phyloP scores from a whole-genome alignment of 495 filamentous ascomycete species.

The Aspergillus incahuasiensis region DNA sequence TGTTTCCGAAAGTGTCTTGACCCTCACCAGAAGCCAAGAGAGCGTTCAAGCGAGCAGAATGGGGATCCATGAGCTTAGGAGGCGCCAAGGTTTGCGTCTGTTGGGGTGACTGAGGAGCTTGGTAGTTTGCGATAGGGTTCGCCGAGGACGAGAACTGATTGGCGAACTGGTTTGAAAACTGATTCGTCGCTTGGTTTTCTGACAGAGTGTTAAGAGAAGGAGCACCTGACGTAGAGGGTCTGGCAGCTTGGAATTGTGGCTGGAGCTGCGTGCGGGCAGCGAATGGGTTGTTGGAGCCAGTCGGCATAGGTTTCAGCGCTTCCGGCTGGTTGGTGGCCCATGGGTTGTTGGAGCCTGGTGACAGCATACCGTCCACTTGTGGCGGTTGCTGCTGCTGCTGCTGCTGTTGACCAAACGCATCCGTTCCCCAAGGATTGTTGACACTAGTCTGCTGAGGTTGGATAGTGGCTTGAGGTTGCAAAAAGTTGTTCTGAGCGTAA shows the following conservation, averaged over 20 bases:
- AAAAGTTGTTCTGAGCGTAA: slow-evolving; percentile 49
- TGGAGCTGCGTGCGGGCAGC: slow-evolving; percentile 53
- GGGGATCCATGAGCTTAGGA: slow-evolving; percentile 57
- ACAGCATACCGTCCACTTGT: slow-evolving; percentile 53
- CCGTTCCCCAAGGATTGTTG: slow-evolving; percentile 66
- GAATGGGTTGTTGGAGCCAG: slow-evolving; percentile 96
- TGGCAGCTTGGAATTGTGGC: slow-evolving; percentile 45
- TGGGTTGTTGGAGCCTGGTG: slow-evolving; percentile 84
- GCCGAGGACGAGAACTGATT: slow-evolving; percentile 41
- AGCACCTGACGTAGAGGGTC: slow-evolving; percentile 49
- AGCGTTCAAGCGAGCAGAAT: slow-evolving; percentile 84
- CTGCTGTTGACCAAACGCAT: slow-evolving; percentile 42
- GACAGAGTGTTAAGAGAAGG: slow-evolving; percentile 64
- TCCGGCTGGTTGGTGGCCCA: slow-evolving; percentile 45
- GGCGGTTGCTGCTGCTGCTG: slow-evolving; percentile 43
- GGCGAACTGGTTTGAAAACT: slow-evolving; percentile 46
- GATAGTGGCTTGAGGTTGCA: slow-evolving; percentile 47
- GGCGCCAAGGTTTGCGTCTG: slow-evolving; percentile 20
- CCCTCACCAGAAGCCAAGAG: slow-evolving; percentile 84
- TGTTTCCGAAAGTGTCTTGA: slow-evolving; percentile 95
- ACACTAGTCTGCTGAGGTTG: slow-evolving; percentile 66
- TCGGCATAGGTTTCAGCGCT: slow-evolving; percentile 52
- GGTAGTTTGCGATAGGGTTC: slow-evolving; percentile 52
- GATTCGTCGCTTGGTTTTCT: slow-evolving; percentile 62
- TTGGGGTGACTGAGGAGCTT: slow-evolving; percentile 28